Conservation (phyloP, 2,329 filamentous ascomycete species). For the Scorias spongiosa region DNA sequence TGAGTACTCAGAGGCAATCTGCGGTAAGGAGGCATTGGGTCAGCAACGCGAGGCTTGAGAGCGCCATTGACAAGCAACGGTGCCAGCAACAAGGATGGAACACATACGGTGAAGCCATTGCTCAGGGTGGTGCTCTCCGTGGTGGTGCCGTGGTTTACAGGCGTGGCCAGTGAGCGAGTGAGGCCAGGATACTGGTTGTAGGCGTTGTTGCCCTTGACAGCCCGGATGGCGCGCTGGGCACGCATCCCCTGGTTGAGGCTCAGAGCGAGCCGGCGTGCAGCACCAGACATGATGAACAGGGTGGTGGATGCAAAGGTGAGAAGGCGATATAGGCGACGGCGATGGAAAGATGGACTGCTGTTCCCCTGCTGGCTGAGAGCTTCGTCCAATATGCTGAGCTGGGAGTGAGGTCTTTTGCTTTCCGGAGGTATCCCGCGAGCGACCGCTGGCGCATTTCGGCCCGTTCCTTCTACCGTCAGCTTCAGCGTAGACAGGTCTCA, state of each 20-base stretch:
- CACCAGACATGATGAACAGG: constrained; percentile 47
- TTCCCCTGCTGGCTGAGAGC: not conserved
- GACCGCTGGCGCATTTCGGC: not conserved
- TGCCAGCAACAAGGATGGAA: too few species aligned
- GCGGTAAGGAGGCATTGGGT: constrained; percentile 5
- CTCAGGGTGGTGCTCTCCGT: constrained; percentile 92
- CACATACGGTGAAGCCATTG: constrained; percentile 85
- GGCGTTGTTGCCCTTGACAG: constrained; percentile 41
- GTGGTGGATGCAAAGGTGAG: constrained; percentile 18
- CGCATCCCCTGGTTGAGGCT: constrained; percentile 84
- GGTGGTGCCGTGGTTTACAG: constrained; percentile 58
- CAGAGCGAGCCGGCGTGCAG: constrained; percentile 91
- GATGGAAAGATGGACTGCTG: constrained; percentile 6
- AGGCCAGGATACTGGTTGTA: constrained; percentile 45
- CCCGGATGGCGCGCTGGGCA: constrained; percentile 69
- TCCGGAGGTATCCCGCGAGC: not conserved
- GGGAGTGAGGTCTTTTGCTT: not conserved
- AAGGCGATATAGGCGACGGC: not conserved
- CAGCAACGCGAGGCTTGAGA: not conserved
- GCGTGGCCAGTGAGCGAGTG: constrained; percentile 80
- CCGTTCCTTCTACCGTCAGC: not conserved
- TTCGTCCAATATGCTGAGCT: not conserved
- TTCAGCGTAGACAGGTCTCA: not conserved
- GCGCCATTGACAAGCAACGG: too few species aligned
- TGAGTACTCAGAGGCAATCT: constrained; percentile 97